phyloP scores from a whole-genome alignment of 352 stramenopile species.

The Globisporangium solare region DNA sequence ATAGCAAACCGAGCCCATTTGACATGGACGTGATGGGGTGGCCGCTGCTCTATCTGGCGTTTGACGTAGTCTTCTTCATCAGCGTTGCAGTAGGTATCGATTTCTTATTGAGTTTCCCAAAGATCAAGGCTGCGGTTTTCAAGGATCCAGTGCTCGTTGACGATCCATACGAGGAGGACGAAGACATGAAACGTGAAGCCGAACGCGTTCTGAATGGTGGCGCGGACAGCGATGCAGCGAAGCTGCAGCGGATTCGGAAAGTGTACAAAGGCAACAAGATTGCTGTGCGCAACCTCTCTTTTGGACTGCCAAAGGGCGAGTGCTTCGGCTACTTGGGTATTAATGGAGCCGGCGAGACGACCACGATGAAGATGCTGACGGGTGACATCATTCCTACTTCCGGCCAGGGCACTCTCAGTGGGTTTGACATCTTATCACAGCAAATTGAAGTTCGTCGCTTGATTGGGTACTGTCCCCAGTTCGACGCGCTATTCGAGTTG shows the following conservation, averaged over 20 bases:
- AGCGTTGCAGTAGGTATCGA: conserved; percentile 29
- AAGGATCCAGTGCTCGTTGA: conserved; percentile 44
- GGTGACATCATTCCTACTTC: conserved; percentile 14
- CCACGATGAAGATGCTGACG: conserved; percentile 17
- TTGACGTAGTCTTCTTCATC: too few species aligned
- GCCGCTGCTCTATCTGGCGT: too few species aligned
- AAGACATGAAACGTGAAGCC: conserved; percentile 22
- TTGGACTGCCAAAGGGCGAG: conserved; percentile 16
- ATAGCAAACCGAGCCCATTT: background rate
- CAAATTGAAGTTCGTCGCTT: conserved; percentile 18
- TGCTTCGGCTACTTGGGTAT: conserved; percentile 16
- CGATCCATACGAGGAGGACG: conserved; percentile 31
- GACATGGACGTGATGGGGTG: too few species aligned
- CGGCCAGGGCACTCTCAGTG: conserved; percentile 14
- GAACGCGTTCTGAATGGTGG: too few species aligned
- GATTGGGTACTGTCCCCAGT: conserved; percentile 79
- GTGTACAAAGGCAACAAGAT: background rate
- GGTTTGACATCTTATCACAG: conserved; percentile 17
- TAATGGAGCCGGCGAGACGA: conserved; percentile 12
- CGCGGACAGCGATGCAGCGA: background rate
- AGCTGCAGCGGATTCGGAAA: conserved; percentile 7
- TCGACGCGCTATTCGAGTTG: conserved; percentile 48
- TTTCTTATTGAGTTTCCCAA: conserved; percentile 57
- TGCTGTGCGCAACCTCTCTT: conserved; percentile 6
- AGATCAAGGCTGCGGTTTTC: conserved; percentile 47